Base-by-base conservation (phyloP, 306 rosid species). In the Cotoneaster glaucophyllus region DNA sequence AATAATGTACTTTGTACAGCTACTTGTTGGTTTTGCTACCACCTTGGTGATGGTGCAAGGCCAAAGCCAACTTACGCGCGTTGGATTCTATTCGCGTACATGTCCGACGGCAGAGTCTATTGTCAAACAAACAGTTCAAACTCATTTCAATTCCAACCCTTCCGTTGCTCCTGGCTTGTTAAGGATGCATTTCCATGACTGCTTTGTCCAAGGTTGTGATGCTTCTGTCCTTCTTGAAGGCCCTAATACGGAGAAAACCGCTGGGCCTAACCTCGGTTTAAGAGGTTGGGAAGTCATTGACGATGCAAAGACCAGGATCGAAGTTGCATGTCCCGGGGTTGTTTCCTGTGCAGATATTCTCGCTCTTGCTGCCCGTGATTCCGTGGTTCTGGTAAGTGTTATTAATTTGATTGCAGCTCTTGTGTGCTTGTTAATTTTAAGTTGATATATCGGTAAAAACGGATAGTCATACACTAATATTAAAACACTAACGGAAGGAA, bases 111-210 rank as follows among this genome's bases (percentile, higher is more conserved):
- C 84, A 4, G 80, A 80, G 4, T 28, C 26, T 34, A 41, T 70
- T 28, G 67, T 80, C 28, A 69, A 3, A 67, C 67, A 63, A 62
- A 70, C 71, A 21, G 77, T 79, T 41, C 61, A 54, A 22, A 69
- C 84, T 7, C 77, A 79, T 31, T 58, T 75, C 14, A 39, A 29
- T 3, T 69, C 32, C 14, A 63, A 76, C 19, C 81, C 81, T 8
- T 18, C 74, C 10, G 48, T 81, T 3, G 78, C 81, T 50, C 82
- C 81, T 28, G 78, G 50, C 43, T 63, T 82, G 4, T 6, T 82
- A 11, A 72, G 85, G 19, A 77, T 82, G 85, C 85, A 82, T 25
- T 82, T 82, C 44, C 85, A 82, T 64, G 79, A 82, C 61, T 82
- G 82, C 59, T 82, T 82, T 76, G 58, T 82, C 21, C 53, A 66